These are phyloP conservation scores for Zelonia costaricensis DNA, from an alignment of 208 protist species.

Conservation along the genomic window DNA sequence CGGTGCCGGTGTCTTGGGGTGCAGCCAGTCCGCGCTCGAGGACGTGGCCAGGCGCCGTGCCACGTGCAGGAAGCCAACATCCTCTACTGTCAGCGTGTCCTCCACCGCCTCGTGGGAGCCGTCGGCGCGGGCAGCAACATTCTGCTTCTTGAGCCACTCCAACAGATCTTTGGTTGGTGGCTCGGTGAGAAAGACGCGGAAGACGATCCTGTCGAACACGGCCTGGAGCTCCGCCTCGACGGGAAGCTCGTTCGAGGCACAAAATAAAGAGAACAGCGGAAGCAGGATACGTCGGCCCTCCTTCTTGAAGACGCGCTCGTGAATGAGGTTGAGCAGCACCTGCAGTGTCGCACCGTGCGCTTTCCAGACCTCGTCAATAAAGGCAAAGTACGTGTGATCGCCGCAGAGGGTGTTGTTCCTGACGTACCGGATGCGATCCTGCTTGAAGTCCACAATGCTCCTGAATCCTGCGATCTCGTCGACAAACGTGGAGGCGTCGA, in stretches of 20 bases:
- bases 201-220: background rate
- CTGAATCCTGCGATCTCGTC: background rate
- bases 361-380: background rate
- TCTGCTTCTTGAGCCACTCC: background rate
- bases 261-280: background rate
- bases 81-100: background rate
- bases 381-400: background rate
- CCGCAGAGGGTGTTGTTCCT: background rate
- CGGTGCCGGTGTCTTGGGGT: background rate
- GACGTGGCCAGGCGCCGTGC: background rate
- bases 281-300: background rate
- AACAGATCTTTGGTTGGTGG: background rate
- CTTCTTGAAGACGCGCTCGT: background rate
- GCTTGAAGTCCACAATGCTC: background rate
- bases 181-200: background rate
- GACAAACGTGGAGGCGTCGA: background rate
- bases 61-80: background rate
- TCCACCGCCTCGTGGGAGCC: background rate
- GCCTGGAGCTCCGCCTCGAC: background rate
- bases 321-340: background rate
- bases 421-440: background rate
- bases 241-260: background rate
- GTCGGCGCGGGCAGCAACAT: background rate
- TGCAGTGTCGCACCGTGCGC: background rate
- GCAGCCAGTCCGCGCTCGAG: background rate